A percentile compares a stretch with the other conserved stretches of the same genome.
Evolutionary conservation across 108 stramenopile species (phyloP).

Genomic region (Cylindrotheca fusiformis): DNA sequence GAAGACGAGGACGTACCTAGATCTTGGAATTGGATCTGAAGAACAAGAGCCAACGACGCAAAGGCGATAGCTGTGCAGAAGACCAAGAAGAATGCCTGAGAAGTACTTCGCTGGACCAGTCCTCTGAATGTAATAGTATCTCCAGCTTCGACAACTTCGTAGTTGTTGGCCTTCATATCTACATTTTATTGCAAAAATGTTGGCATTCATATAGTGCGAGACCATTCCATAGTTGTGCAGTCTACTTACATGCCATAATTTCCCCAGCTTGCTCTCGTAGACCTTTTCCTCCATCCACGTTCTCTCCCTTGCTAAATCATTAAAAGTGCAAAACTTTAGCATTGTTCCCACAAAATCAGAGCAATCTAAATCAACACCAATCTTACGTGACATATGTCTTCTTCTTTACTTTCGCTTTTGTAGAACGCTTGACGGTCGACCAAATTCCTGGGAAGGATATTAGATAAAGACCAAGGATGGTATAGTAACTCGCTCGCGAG

Average conservation of each 20-base stretch:
- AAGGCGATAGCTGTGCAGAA: slow-evolving; percentile 89
- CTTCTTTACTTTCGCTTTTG: slow-evolving; percentile 86
- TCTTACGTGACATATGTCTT: slow-evolving; percentile 81
- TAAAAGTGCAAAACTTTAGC: not conserved
- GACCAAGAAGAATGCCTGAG: slow-evolving; percentile 90
- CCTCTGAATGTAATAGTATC: slow-evolving; percentile 92
- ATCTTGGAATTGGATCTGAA: slow-evolving; percentile 85
- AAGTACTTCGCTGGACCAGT: slow-evolving; percentile 69
- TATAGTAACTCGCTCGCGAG: slow-evolving; percentile 87
- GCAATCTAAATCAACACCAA: not conserved
- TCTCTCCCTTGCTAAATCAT: slow-evolving; percentile 35
- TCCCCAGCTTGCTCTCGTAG: slow-evolving; percentile 87
- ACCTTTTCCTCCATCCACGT: slow-evolving; percentile 43
- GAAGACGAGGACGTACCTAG: slow-evolving; percentile 31
- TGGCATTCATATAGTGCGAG: not conserved
- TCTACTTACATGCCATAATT: slow-evolving; percentile 89
- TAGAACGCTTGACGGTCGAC: slow-evolving; percentile 87
- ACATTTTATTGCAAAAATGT: not conserved
- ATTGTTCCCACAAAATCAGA: no score
- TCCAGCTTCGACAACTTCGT: slow-evolving; percentile 88
- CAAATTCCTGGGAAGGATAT: slow-evolving; percentile 90
- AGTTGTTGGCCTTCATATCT: slow-evolving; percentile 95
- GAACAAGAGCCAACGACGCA: slow-evolving; percentile 85
- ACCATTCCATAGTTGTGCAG: not conserved
- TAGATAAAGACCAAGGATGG: slow-evolving; percentile 85